phyloP scores from a whole-genome alignment of 2,329 filamentous ascomycete species.

The Botryotinia globosa region DNA sequence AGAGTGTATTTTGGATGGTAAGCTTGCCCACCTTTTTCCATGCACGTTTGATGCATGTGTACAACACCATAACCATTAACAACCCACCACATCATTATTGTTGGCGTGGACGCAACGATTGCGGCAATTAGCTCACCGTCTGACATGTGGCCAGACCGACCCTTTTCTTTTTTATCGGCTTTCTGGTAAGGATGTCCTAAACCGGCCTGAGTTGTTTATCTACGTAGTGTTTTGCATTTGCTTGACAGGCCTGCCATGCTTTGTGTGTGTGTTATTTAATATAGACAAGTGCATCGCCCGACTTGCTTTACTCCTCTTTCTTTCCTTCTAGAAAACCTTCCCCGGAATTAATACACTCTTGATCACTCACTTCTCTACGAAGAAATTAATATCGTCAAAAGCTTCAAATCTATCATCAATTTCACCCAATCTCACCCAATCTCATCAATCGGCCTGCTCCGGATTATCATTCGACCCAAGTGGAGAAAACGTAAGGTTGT shows the following conservation, averaged over 20 bases:
- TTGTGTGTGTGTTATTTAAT: constrained; percentile 12
- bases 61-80: constrained; percentile 22
- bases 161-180: constrained; percentile 11
- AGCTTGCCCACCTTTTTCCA: constrained; percentile 20
- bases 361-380: neutral
- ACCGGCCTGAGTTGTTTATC: constrained; percentile 10
- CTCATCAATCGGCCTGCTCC: constrained; percentile 6
- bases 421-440: constrained; percentile 5
- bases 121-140: constrained; percentile 12
- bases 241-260: constrained; percentile 12
- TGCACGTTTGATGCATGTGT: constrained; percentile 21
- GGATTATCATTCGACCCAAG: constrained; percentile 12
- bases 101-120: constrained; percentile 19
- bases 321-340: constrained; percentile 1
- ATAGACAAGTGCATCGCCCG: constrained; percentile 3
- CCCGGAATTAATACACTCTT: neutral
- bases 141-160: constrained; percentile 19
- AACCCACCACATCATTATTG: constrained; percentile 23
- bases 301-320: constrained; percentile 4
- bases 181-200: constrained; percentile 14
- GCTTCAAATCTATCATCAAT: constrained; percentile 2
- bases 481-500: constrained; percentile 9
- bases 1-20: constrained; percentile 12
- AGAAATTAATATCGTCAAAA: neutral
- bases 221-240: neutral